Percentiles rank a stretch among this genome's conserved stretches.
phyloP scores from a whole-genome alignment of 768 basidiomycete genomes.

The Hericium alpestre region DNA sequence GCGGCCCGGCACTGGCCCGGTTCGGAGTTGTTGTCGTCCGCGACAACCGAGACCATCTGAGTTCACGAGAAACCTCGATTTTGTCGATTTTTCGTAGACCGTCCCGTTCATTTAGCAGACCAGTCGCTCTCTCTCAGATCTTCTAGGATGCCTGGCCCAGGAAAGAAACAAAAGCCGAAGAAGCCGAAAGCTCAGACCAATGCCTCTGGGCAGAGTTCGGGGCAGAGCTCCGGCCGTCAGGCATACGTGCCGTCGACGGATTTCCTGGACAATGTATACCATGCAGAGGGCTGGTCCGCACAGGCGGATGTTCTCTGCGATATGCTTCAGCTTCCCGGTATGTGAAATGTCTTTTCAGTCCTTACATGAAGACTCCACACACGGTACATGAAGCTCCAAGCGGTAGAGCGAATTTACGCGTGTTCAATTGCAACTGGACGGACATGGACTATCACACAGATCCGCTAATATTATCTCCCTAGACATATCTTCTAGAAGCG shows the following conservation, averaged over 20 bases:
- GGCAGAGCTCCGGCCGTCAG: neutral
- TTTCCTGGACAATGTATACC: slow-evolving; percentile 33
- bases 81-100: no score
- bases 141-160: neutral
- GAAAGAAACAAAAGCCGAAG: neutral
- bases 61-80: no score
- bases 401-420: no score
- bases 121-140: no score
- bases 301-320: slow-evolving; percentile 38
- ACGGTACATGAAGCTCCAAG: no score
- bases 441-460: no score
- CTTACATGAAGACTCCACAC: no score
- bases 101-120: no score
- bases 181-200: neutral
- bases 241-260: neutral
- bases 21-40: no score
- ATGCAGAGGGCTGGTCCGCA: slow-evolving; percentile 37
- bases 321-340: slow-evolving; percentile 46
- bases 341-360: slow-evolving; percentile 5
- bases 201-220: neutral
- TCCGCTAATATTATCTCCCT: neutral
- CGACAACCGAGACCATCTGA: no score
- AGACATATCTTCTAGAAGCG: slow-evolving; percentile 49
- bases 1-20: no score
- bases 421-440: no score